These are phyloP conservation scores for Meripilus lineatus DNA, from an alignment of 1,284 basidiomycete genomes.

Conservation along the genomic window DNA sequence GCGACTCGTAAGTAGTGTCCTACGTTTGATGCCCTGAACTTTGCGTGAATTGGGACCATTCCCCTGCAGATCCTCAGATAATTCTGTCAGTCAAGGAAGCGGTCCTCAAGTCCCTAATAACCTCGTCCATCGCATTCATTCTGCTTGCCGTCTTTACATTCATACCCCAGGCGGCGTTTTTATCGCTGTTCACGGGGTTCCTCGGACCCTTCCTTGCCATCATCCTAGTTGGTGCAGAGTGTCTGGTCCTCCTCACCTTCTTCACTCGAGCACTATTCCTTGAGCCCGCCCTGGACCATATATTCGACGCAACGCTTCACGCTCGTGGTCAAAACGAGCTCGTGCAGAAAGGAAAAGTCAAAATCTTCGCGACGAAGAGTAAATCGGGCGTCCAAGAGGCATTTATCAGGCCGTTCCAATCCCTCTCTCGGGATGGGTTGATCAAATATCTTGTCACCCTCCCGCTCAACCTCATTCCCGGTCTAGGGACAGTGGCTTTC, in stretches of 20 bases:
- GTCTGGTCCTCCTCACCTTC: conserved; percentile 37
- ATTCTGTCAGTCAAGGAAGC: conserved; percentile 34
- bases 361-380: neutral
- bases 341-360: conserved; percentile 29
- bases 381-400: conserved; percentile 27
- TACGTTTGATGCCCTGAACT: neutral
- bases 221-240: conserved; percentile 32
- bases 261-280: conserved; percentile 44
- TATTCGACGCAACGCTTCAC: conserved; percentile 39
- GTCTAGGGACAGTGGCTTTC: conserved; percentile 64
- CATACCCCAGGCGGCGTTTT: conserved; percentile 62
- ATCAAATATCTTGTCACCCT: conserved; percentile 46
- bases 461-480: conserved; percentile 63
- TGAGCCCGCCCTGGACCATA: conserved; percentile 38
- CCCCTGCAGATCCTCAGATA: conserved; percentile 22
- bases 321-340: conserved; percentile 31
- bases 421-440: conserved; percentile 23
- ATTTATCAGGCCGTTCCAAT: conserved; percentile 32
- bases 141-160: conserved; percentile 61
- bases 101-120: conserved; percentile 33
- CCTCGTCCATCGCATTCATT: conserved; percentile 39
- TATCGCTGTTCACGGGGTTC: conserved; percentile 59
- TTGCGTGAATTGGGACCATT: neutral
- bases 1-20: conserved; percentile 17
- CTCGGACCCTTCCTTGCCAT: conserved; percentile 38